These are phyloP conservation scores for Entamoeba histolytica DNA, from an alignment of 208 protist species.

Conservation along the genomic window DNA sequence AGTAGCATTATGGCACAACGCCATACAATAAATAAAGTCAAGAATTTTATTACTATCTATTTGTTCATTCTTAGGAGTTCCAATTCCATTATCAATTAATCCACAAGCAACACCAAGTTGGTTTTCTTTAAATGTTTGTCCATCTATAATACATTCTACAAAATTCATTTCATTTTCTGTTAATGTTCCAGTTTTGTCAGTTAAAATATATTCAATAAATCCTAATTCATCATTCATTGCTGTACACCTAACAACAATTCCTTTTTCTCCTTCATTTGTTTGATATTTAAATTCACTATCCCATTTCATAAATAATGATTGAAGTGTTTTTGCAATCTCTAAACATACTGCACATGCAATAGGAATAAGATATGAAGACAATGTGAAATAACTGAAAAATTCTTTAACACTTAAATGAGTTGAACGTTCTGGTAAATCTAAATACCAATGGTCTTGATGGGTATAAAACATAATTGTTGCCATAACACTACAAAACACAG, in stretches of 20 bases:
- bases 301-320: background rate
- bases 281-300: background rate
- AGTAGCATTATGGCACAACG: background rate
- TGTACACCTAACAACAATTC: background rate
- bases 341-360: background rate
- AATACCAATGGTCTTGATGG: background rate
- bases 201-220: conserved; percentile 42
- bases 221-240: background rate
- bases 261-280: background rate
- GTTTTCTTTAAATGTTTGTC: background rate
- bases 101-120: too few species aligned
- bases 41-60: too few species aligned
- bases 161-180: conserved; percentile 19
- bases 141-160: background rate
- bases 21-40: background rate
- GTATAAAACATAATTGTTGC: background rate
- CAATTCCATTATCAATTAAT: background rate
- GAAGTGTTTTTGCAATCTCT: background rate
- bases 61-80: background rate
- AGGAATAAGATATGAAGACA: background rate
- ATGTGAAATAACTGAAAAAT: background rate
- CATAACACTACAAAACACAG: background rate
- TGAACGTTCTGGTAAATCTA: background rate
- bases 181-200: conserved; percentile 56
- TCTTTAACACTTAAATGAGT: background rate